Conservation (phyloP, 805 yeast genomes). For the Wickerhamiella allomyrinae region DNA sequence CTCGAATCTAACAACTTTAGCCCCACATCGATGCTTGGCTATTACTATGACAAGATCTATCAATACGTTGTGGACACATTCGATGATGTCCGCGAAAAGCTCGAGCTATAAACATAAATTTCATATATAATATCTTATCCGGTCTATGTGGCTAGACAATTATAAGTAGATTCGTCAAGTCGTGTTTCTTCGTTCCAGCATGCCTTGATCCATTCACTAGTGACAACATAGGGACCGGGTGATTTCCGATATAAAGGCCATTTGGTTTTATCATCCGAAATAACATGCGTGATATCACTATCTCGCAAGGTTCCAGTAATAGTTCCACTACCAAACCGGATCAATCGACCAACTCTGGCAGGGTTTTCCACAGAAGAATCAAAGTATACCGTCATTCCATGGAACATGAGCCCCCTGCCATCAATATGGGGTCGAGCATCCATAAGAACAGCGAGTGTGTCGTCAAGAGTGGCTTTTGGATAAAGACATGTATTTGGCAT, state of each 20-base stretch:
- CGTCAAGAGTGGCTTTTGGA: too few relatives aligned
- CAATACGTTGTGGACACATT: too few relatives aligned
- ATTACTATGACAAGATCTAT: neutral
- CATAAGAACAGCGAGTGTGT: constrained; percentile 19
- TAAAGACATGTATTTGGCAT: constrained; percentile 17
- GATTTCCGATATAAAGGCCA: neutral
- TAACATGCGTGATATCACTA: constrained; percentile 12
- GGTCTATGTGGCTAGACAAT: neutral
- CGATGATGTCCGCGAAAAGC: too few relatives aligned
- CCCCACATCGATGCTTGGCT: neutral
- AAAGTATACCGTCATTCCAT: constrained; percentile 24
- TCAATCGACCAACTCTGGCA: neutral
- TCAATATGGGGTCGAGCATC: constrained; percentile 13
- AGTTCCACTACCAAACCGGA: constrained; percentile 31
- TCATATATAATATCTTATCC: too few relatives aligned
- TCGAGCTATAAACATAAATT: too few relatives aligned
- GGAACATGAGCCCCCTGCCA: constrained; percentile 6
- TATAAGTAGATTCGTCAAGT: constrained; percentile 12
- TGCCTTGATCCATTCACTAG: constrained; percentile 26
- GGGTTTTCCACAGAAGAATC: neutral
- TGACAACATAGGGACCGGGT: constrained; percentile 23
- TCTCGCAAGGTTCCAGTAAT: constrained; percentile 16
- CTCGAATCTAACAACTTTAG: neutral
- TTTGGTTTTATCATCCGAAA: neutral
- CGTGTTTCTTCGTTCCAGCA: constrained; percentile 23